Evolutionary conservation across 2,329 filamentous ascomycete genomes (phyloP), one percentile per base, ranked within the genome.

Genomic region (Colletotrichum sp.): DNA sequence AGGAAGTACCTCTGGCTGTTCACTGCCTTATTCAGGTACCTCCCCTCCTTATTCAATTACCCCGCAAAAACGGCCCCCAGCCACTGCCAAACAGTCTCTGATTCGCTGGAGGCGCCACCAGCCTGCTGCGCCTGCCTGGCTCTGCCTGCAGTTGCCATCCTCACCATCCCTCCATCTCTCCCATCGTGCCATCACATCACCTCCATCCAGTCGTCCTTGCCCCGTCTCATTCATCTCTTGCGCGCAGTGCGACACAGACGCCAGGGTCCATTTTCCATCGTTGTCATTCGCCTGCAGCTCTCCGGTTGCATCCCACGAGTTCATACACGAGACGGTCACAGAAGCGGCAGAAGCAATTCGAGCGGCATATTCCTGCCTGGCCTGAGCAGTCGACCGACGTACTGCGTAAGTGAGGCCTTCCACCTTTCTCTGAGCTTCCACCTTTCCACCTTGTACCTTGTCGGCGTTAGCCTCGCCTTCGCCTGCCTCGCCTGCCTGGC

Each of bases 221-320:
- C 32, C 21, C 34, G 24, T 65, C 68, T 16, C 72, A 30, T 32
- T 24, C 60, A 34, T 71, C 61, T 55, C 59, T 52, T 63, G 36
- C 67, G 36, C 67, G n/a, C 59, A 30, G 71, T 73, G 65, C 71
- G 36, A 73, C 30, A 73, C 36, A 52, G 36, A 39, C 71, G 64
- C 30, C 71, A 63, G 65, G 36, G 57, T 26, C 24, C 39, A 13
- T 60, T 32, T 32, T 30, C 66, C 63, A 48, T 60, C 26, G 24
- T 26, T 72, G 48, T 36, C 52, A 13, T 28, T 24, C 26, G 34
- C 61, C 24, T 39, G 30, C 65, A 63, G 66, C 30, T 32, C 18
- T 10, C 65, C 66, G 66, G 43, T 57, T 14, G 39, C 63, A 66
- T 52, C 8, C 30, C 30, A 34, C 59, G 30, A 61, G 30, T 64